Evolutionary conservation across 2,329 filamentous ascomycete species (phyloP), one percentile per base, ranked within the genome.

Genomic region (Alternaria angustiovoidea): DNA sequence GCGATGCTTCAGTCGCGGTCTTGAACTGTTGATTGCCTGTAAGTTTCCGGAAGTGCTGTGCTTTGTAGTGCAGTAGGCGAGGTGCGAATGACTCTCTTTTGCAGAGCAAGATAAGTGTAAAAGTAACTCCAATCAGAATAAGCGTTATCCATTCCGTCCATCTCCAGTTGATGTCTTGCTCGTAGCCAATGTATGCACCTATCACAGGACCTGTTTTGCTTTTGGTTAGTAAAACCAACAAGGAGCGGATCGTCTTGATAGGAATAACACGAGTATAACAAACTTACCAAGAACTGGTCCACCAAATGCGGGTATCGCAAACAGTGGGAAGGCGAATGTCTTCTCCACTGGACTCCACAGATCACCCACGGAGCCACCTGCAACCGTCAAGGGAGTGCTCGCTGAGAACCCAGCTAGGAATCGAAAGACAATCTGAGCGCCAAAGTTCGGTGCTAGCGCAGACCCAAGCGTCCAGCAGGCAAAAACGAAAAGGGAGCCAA

Each of bases 341-440:
- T 66, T 64, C 39, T 74, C 65, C 43, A 74, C 54, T 0, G 66
- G 62, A 26, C 44, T 62, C 64, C 66, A 71, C 18, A 73, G 51
- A 42, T 73, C 69, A 8, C 62, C 61, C 5, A 71, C 62, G 0
- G 62, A 57, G n/a, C 66, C 70, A 0, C 70, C 68, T 2, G 67
- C 65, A 18, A 64, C 64, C 0, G 66, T 71, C 2, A 75, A 54
- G 7, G 72, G 70, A 3, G 72, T 65, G 11, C 82, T 80, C 9
- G 81, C 82, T 59, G 74, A 85, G 56, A 84, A 78, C 0, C 83
- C 83, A 20, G 79, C 81, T 53, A 83, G 82, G 65, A 85, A 84
- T 12, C 83, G 80, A 53, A 81, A 82, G 41, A 82, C 71, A 64
- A 84, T 74, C 34, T 84, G 70, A 0, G 82, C 83, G 51, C 84